Base-by-base conservation (phyloP, 1,284 basidiomycete species). In the Pholiota adiposa region DNA sequence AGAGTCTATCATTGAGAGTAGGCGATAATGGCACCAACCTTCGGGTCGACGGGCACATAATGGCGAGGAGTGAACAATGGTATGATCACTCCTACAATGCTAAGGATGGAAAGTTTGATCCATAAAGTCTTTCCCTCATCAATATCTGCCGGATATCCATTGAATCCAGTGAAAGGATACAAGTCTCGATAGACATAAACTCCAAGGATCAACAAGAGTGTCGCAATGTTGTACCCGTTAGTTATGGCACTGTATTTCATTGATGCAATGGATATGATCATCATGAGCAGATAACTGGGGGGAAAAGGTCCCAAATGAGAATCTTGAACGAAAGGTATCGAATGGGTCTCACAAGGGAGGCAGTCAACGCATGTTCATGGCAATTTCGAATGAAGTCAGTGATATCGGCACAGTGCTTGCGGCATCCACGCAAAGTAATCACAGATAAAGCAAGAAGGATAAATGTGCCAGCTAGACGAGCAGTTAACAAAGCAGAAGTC, bases 161-260 rank as follows among this genome's bases (percentile, higher is more conserved):
- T 69, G 65, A 74, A 86, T 0, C 86, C 90, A 18, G 79, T 74
- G 3, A 89, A 69, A 4, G 89, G 88, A 70, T 79, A 85, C n/a
- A 91, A 58, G 69, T 91, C 88, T 16, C 89, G 82, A 69, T 87
- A 88, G 19, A 74, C 72, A 69, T 84, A 91, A 21, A 84, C 75
- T 16, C 58, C 67, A 55, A 77, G 74, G 16, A 79, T 67, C 8
- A 70, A 59, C 18, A 81, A 67, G 44, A 79, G 66, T 7, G 85
- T 68, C 2, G 73, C 34, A 41, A 72, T 77, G 25, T 49, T 43
- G 52, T 69, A 65, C 25, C 52, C 50, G 18, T 70, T 71, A 25
- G 67, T 64, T 25, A 75, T 56, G 41, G 59, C 65, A 18, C 71
- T 71, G 73, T 71, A 76, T 54, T 65, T 63, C 41, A 51, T 57